These are phyloP conservation scores for Lodderomyces margitis DNA, from an alignment of 1,139 yeast genomes.

Conservation along the genomic window DNA sequence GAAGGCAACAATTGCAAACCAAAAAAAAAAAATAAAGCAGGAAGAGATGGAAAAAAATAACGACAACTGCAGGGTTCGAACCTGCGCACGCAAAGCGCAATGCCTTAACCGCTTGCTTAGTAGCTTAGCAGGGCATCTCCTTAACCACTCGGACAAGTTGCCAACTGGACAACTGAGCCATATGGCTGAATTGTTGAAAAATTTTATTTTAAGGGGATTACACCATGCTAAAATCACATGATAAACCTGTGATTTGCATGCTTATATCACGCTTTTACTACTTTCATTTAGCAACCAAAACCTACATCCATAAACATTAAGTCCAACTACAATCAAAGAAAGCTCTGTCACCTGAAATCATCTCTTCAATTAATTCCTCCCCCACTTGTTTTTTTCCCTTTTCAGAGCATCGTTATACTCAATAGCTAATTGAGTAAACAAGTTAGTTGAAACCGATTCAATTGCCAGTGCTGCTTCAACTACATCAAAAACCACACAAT, in stretches of 20 bases:
- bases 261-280: not conserved
- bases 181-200: conserved; percentile 3
- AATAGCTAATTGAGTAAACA: not conserved
- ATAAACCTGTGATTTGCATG: not conserved
- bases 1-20: too few relatives aligned
- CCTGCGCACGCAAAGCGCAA: conserved; percentile 89
- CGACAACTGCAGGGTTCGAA: conserved; percentile 90
- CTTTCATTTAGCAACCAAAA: not conserved
- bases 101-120: conserved; percentile 3
- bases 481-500: conserved; percentile 1
- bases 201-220: not conserved
- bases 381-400: too few relatives aligned
- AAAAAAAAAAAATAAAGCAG: conserved; percentile 11
- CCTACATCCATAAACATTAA: too few relatives aligned
- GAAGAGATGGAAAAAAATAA: conserved; percentile 13
- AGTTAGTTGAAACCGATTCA: not conserved
- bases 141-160: conserved; percentile 80
- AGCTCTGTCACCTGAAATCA: too few relatives aligned
- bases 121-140: conserved; percentile 42
- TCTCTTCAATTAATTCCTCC: too few relatives aligned
- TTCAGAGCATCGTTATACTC: not conserved
- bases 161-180: conserved; percentile 21
- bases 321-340: too few relatives aligned
- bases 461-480: conserved; percentile 1
- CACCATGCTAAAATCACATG: not conserved